A percentile compares a stretch with the other conserved stretches of the same genome.
Evolutionary conservation across 2,329 filamentous ascomycete species (phyloP).

Genomic region (Oidium heveae): DNA sequence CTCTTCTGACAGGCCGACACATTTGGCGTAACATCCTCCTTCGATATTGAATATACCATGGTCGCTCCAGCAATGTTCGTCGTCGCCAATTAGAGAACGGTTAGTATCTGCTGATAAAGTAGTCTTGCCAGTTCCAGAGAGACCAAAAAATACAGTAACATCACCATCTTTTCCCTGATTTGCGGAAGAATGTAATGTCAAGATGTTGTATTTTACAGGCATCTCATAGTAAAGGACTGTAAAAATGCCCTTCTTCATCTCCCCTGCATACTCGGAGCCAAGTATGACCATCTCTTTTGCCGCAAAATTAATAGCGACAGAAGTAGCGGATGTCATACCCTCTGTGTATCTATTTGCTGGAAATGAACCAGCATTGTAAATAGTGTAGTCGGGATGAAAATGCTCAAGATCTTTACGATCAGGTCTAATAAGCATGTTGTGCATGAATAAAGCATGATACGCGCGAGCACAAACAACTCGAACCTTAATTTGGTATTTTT

Average conservation of each 20-base stretch:
- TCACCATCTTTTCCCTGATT: constrained; percentile 90
- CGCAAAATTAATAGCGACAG: constrained; percentile 94
- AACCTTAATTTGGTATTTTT: constrained; percentile 92
- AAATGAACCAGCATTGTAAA: constrained; percentile 98
- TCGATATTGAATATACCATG: constrained; percentile 97
- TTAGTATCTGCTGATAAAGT: constrained; percentile 93
- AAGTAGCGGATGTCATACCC: constrained; percentile 96
- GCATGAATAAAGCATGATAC: constrained; percentile 99
- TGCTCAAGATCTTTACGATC: constrained; percentile 73
- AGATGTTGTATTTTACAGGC: constrained; percentile 97
- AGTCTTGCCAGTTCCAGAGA: constrained; percentile 96
- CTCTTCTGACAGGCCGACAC: constrained; percentile 85
- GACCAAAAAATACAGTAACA: constrained; percentile 96
- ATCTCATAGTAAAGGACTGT: constrained; percentile 99
- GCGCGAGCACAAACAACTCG: constrained; percentile 95
- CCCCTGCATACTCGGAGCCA: constrained; percentile 91
- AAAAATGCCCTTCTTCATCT: constrained; percentile 98
- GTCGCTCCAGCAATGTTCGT: constrained; percentile 99
- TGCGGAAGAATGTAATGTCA: constrained; percentile 93
- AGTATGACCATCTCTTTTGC: constrained; percentile 99
- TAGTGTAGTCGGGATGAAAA: constrained; percentile 98
- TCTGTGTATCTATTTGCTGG: constrained; percentile 94
- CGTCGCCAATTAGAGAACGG: constrained; percentile 86
- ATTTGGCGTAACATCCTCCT: constrained; percentile 98
- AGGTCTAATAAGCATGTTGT: constrained; percentile 98